Base-by-base conservation (phyloP, 306 rosid genomes). In the Prunus dulcis region DNA sequence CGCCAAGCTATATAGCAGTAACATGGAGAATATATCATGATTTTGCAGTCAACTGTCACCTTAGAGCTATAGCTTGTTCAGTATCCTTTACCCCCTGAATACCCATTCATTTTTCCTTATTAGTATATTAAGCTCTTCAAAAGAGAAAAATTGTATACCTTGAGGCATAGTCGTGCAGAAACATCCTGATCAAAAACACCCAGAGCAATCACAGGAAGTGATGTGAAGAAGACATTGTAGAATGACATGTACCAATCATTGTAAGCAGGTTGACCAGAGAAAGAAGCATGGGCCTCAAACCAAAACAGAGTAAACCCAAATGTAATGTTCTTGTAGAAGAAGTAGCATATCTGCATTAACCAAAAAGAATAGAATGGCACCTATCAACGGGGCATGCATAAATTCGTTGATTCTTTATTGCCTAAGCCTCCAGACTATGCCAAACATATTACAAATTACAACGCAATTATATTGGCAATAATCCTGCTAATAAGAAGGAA, bases 131-230 rank as follows among this genome's bases (percentile, higher is more conserved):
- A 76, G 66, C 51, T 74, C 61, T 22, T 72, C 19, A 58, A 56
- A 69, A 71, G 68, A 74, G 41, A 71, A 34, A 9, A 27, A 38
- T 53, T 72, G 64, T 2, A 51, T 91, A 91, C 98, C 98, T 89
- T 87, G 58, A 89, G 87, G 81, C 96, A 93, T 58, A 86, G 87
- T 65, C 78, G 85, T 70, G 96, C 96, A 32, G 98, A 91, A 74
- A 93, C 98, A 77, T 93, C 98, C 84, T 91, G 98, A 83, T 93
- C 97, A 14, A 93, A 93, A 64, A 93, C 92, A 30, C 98, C 98
- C 1, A 93, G 93, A 46, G 97, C 91, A 61, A 93, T 91, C 47
- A 91, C 93, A 7, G 98, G 98, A 80, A 93, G 88, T 20, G 98
- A 93, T 69, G 97, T 93, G 91, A 93, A 93, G 93, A 91, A 86